These are phyloP conservation scores for Aspergillus sclerotiicarbonarius DNA, from an alignment of 495 filamentous ascomycete genomes.

Conservation along the genomic window DNA sequence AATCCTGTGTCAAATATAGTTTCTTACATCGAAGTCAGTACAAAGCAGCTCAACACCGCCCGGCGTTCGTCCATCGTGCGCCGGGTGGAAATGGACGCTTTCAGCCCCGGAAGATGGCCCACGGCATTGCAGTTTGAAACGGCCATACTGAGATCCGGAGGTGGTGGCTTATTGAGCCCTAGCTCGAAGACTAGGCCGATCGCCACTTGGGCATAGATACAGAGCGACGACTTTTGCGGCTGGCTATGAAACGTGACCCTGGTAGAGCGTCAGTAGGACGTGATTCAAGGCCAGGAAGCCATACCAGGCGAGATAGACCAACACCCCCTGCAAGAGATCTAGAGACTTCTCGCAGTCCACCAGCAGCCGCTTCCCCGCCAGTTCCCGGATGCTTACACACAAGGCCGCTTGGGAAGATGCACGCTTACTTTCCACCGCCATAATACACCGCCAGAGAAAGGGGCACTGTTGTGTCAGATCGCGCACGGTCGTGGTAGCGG, in stretches of 20 bases:
- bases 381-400: not conserved
- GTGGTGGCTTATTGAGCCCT: constrained; percentile 8
- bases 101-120: not conserved
- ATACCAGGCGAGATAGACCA: constrained; percentile 14
- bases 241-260: constrained; percentile 8
- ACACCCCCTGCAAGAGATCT: constrained; percentile 10
- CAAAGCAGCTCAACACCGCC: constrained; percentile 8
- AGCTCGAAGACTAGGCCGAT: constrained; percentile 12
- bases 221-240: constrained; percentile 8
- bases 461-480: constrained; percentile 6
- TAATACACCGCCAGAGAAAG: constrained; percentile 13
- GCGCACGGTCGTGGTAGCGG: not conserved
- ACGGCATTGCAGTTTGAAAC: not conserved
- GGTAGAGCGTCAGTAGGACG: not conserved
- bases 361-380: constrained; percentile 5
- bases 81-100: not conserved
- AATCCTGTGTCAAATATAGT: not conserved
- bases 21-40: constrained; percentile 11
- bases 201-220: constrained; percentile 12
- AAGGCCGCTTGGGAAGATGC: not conserved
- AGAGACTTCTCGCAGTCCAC: constrained; percentile 6
- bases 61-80: constrained; percentile 15
- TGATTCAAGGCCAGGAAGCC: not conserved
- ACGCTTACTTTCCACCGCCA: constrained; percentile 2
- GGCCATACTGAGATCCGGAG: not conserved